These are phyloP conservation scores for Hyaloscypha variabilis DNA, from an alignment of 495 filamentous ascomycete genomes.

Conservation along the genomic window DNA sequence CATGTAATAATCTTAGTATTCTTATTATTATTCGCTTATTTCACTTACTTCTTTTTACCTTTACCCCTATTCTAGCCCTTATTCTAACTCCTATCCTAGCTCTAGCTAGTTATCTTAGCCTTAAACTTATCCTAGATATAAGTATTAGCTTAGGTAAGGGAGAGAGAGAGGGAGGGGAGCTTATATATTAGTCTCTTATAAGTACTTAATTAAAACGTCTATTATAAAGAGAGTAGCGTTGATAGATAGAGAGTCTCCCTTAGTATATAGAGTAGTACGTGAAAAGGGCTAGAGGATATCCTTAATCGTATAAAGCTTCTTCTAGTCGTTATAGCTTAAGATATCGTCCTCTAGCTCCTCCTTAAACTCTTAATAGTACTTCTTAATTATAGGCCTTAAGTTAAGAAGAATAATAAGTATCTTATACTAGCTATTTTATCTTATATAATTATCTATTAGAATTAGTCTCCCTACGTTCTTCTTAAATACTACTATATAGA, in stretches of 20 bases:
- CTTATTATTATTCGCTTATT: neutral
- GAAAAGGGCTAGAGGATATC: neutral
- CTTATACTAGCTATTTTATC: constrained; percentile 6
- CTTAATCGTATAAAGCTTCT: constrained; percentile 7
- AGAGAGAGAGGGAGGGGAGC: neutral
- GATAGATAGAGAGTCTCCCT: constrained; percentile 9
- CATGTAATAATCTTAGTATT: neutral
- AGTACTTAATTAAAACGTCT: neutral
- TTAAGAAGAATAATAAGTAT: constrained; percentile 6
- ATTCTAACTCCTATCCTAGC: too few species aligned
- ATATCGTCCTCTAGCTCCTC: neutral
- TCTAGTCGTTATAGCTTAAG: neutral
- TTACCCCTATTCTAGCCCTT: too few species aligned
- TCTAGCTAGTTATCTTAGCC: too few species aligned
- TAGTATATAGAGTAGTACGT: constrained; percentile 1
- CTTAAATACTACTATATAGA: neutral
- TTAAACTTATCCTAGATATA: constrained; percentile 1
- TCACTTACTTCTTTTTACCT: too few species aligned
- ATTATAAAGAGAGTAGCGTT: neutral
- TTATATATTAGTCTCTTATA: neutral
- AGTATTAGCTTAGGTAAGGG: neutral
- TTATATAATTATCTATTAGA: constrained; percentile 1
- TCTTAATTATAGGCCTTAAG: neutral
- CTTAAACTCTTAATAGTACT: neutral
- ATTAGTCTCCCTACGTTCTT: neutral